Evolutionary conservation across 768 basidiomycete species (phyloP), one percentile per base, ranked within the genome.

Genomic region (Agaricus bisporus): DNA sequence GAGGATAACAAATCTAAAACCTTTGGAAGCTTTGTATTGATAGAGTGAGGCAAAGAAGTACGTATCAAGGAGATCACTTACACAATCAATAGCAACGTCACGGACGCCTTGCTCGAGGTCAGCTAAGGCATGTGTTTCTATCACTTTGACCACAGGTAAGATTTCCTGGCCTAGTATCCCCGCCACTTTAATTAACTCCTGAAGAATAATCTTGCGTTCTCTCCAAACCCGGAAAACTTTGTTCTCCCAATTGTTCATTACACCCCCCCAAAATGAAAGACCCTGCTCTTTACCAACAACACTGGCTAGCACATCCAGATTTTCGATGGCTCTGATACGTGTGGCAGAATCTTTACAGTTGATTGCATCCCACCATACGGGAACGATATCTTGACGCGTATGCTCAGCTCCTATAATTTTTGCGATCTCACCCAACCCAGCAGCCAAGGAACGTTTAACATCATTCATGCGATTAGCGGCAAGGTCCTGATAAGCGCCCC

Each of bases 371-470:
- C 77, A 78, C 83, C 85, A 95, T 41, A 93, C 76, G 2, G 74
- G 74, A 48, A 94, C 61, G 41, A 98, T 71, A 65, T 94, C 91
- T 39, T 67, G 65, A 45, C 73, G 71, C 1, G 91, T 77, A 56
- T 87, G 73, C 32, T 84, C 81, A 28, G 77, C 72, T 0, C 91
- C 91, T 36, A 98, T 78, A 51, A 98, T 85, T 62, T 83, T 85
- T 18, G 93, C 93, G 44, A 98, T 70, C 66, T 94, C 93, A 48
- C 94, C 94, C 12, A 95, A 64, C 53, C 90, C 90, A 1, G 95
- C 92, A 3, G 93, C 90, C 41, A 95, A 75, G 12, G 91, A 90
- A 47, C 80, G 80, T 20, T 84, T 80, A 20, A 95, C 85, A 56
- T 86, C 85, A 38, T 73, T 65, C 7, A 77, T 75, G 15, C 71